Evolutionary conservation across 768 basidiomycete species (phyloP).

Genomic region (Lentinula aciculospora): DNA sequence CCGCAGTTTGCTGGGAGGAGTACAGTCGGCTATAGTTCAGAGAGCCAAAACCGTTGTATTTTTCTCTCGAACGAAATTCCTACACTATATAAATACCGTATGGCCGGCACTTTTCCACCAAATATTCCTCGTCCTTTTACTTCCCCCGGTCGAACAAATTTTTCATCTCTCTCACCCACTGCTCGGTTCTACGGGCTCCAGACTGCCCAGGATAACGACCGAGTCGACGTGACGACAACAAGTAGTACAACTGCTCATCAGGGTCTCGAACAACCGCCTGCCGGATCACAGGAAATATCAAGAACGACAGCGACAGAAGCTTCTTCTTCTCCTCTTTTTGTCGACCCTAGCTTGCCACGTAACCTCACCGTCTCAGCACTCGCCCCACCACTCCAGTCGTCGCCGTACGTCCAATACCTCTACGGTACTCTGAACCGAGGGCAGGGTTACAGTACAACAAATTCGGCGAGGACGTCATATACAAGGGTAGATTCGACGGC

Average conservation of each 20-base stretch:
- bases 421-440: neutral
- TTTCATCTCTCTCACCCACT: neutral
- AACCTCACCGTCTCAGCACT: neutral
- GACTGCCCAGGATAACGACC: neutral
- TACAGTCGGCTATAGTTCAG: neutral
- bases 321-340: neutral
- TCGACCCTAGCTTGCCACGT: neutral
- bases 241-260: neutral
- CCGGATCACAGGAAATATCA: conserved; percentile 1
- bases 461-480: neutral
- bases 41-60: neutral
- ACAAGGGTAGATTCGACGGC: neutral
- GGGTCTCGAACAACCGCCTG: neutral
- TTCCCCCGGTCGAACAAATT: conserved; percentile 1
- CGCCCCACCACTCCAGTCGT: neutral
- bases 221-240: neutral
- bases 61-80: neutral
- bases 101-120: conserved; percentile 1
- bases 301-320: conserved; percentile 1
- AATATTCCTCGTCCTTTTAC: conserved; percentile 4
- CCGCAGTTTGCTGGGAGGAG: neutral
- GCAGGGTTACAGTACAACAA: conserved; percentile 4
- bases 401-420: neutral
- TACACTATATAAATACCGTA: neutral
- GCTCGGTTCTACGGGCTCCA: neutral